Evolutionary conservation across 306 rosid species (phyloP).

Genomic region (Dryas alaskensis): DNA sequence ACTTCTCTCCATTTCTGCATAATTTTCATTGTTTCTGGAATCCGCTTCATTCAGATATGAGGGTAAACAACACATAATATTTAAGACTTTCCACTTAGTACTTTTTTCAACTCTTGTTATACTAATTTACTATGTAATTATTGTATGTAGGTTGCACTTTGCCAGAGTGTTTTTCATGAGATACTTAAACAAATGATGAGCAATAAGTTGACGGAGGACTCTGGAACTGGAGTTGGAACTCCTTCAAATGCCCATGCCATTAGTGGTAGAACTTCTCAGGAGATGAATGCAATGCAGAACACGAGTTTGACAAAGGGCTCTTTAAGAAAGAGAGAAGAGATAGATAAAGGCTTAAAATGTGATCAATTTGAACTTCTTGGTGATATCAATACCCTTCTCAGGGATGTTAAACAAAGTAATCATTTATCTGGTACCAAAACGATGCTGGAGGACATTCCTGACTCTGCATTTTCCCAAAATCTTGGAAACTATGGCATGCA

Average conservation of each 20-base stretch:
- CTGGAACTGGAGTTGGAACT: constrained; percentile 28
- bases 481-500: constrained; percentile 48
- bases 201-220: constrained; percentile 47
- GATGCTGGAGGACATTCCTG: constrained; percentile 38
- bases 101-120: constrained; percentile 24
- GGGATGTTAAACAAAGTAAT: constrained; percentile 63
- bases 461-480: constrained; percentile 55
- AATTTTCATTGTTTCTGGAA: constrained; percentile 89
- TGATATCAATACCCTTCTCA: constrained; percentile 61
- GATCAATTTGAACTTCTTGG: constrained; percentile 74
- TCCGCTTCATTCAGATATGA: constrained; percentile 90
- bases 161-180: constrained; percentile 88
- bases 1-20: constrained; percentile 89
- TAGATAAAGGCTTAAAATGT: constrained; percentile 52
- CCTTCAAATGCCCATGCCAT: constrained; percentile 29
- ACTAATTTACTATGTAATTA: constrained; percentile 23
- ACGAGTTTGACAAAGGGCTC: constrained; percentile 48
- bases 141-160: constrained; percentile 64
- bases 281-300: constrained; percentile 54
- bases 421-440: constrained; percentile 46
- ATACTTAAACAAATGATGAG: constrained; percentile 87
- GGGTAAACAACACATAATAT: constrained; percentile 46
- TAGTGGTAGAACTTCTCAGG: constrained; percentile 47
- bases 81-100: constrained; percentile 16
- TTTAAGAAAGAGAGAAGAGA: constrained; percentile 42